A percentile compares a stretch with the other conserved stretches of the same genome.
Evolutionary conservation across 2,329 filamentous ascomycete species (phyloP).

Genomic region (Aureobasidium melanogenum): DNA sequence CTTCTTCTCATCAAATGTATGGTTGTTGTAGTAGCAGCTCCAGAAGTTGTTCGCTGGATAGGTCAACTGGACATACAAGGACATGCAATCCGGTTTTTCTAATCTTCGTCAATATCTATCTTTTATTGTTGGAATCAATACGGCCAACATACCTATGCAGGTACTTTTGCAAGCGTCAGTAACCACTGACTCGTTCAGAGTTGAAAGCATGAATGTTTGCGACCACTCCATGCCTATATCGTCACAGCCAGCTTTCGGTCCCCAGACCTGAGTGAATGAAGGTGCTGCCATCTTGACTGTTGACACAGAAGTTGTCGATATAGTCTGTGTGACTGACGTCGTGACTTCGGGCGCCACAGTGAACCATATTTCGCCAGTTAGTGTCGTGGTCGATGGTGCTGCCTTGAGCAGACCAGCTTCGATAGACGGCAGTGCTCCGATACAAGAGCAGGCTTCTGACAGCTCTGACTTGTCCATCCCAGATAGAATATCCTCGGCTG

Average conservation of each 20-base stretch:
- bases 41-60: background rate
- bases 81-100: background rate
- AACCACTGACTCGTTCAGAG: background rate
- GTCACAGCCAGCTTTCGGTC: slow-evolving; percentile 17
- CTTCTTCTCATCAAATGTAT: background rate
- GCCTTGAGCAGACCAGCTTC: background rate
- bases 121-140: background rate
- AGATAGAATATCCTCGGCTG: background rate
- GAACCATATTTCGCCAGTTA: slow-evolving; percentile 1
- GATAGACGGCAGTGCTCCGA: background rate
- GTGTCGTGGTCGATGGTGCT: slow-evolving; percentile 10
- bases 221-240: slow-evolving; percentile 2
- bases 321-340: slow-evolving; percentile 14
- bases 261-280: slow-evolving; percentile 20
- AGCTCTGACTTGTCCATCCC: background rate
- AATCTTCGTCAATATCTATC: background rate
- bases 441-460: slow-evolving; percentile 7
- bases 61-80: background rate
- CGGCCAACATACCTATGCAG: background rate
- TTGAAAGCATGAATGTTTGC: background rate
- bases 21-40: slow-evolving; percentile 7
- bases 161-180: background rate
- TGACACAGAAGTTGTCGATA: slow-evolving; percentile 15
- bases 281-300: slow-evolving; percentile 19
- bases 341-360: slow-evolving; percentile 10